These are phyloP conservation scores for Pinus albicaulis DNA, from an alignment of 75 land plant species.

Conservation along the genomic window DNA sequence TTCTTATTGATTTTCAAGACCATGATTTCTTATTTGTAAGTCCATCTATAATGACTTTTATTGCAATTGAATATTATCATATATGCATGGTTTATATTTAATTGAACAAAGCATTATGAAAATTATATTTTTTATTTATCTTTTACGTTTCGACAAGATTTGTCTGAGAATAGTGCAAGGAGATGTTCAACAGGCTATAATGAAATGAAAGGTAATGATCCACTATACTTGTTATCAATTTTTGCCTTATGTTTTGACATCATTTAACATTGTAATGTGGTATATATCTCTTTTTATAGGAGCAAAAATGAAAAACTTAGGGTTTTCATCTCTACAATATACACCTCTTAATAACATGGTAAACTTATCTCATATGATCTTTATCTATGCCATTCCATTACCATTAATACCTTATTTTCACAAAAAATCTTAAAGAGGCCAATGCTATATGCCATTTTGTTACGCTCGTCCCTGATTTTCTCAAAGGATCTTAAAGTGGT, in stretches of 20 bases:
- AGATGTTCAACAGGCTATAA: constrained; percentile 87
- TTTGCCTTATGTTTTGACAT: background rate
- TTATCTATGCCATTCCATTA: background rate
- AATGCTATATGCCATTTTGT: too few relatives aligned
- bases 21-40: background rate
- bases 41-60: background rate
- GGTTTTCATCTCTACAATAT: too few relatives aligned
- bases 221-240: background rate
- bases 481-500: too few relatives aligned
- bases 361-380: too few relatives aligned
- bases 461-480: too few relatives aligned
- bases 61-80: background rate
- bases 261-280: background rate
- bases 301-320: too few relatives aligned
- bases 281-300: background rate
- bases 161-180: constrained; percentile 96
- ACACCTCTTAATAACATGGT: too few relatives aligned
- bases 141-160: constrained; percentile 44
- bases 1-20: background rate
- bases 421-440: too few relatives aligned
- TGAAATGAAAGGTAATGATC: constrained; percentile 75
- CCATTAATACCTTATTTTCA: background rate
- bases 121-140: background rate
- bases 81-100: background rate
- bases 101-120: background rate